phyloP scores from a whole-genome alignment of 768 basidiomycete genomes.

The Lentinula sp. region DNA sequence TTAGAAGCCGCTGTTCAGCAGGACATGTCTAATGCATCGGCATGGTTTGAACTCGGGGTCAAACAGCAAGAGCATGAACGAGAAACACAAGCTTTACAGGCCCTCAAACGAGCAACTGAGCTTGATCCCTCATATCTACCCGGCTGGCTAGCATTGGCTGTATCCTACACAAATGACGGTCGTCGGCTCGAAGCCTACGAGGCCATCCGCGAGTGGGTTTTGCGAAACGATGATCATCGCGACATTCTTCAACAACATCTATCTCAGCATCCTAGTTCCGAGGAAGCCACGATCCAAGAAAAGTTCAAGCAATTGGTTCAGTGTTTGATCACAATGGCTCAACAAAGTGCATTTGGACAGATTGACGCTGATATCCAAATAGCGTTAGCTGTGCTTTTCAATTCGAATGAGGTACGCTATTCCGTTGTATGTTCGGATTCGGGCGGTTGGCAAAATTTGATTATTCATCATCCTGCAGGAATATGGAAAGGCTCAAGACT shows the following conservation, averaged over 20 bases:
- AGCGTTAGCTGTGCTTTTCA: constrained; percentile 88
- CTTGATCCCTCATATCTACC: constrained; percentile 72
- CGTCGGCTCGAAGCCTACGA: constrained; percentile 68
- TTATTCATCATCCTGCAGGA: constrained; percentile 45
- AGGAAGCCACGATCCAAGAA: constrained; percentile 26
- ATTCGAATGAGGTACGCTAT: constrained; percentile 73
- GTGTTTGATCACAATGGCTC: constrained; percentile 79
- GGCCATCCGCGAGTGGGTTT: constrained; percentile 83
- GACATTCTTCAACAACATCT: constrained; percentile 36
- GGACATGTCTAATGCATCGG: constrained; percentile 59
- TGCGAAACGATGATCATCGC: constrained; percentile 52
- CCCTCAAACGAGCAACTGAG: constrained; percentile 73
- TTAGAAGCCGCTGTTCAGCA: constrained; percentile 86
- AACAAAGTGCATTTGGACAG: constrained; percentile 44
- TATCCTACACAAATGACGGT: constrained; percentile 88
- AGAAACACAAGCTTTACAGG: constrained; percentile 83
- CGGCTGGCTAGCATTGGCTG: constrained; percentile 86
- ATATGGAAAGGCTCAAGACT: constrained; percentile 88
- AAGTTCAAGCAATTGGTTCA: constrained; percentile 54
- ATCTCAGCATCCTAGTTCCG: constrained; percentile 21
- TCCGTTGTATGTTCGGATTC: constrained; percentile 8
- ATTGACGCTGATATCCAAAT: constrained; percentile 96
- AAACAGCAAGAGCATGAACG: constrained; percentile 98
- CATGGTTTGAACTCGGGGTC: constrained; percentile 92
- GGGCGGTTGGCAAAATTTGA: background rate